Conservation (phyloP, 306 rosid species). For the Luffa acutangula region DNA sequence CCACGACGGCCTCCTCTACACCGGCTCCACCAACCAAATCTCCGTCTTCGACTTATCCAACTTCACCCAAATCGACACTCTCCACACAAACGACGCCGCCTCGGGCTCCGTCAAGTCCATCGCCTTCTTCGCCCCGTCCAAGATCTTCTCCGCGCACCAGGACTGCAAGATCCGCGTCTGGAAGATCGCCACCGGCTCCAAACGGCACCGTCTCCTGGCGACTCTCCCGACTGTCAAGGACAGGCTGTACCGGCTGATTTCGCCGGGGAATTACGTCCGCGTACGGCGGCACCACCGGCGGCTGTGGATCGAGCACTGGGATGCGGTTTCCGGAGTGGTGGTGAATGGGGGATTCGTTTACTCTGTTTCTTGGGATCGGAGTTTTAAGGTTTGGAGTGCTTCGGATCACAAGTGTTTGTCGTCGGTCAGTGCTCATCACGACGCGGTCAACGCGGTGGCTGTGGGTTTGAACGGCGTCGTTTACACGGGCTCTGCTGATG, state of each 20-base stretch:
- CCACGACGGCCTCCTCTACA: slow-evolving; percentile 48
- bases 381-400: slow-evolving; percentile 46
- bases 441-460: slow-evolving; percentile 45
- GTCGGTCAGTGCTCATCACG: slow-evolving; percentile 52
- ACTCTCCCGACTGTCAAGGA: slow-evolving; percentile 56
- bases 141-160: slow-evolving; percentile 58
- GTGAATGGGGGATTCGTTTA: slow-evolving; percentile 24
- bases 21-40: slow-evolving; percentile 40
- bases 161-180: slow-evolving; percentile 57
- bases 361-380: slow-evolving; percentile 59
- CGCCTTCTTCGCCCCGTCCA: slow-evolving; percentile 26
- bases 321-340: slow-evolving; percentile 38
- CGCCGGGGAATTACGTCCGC: slow-evolving; percentile 29
- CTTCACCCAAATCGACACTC: slow-evolving; percentile 26
- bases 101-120: slow-evolving; percentile 58
- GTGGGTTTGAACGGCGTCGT: slow-evolving; percentile 31
- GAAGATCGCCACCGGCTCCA: slow-evolving; percentile 16
- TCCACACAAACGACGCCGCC: slow-evolving; percentile 19
- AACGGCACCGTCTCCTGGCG: slow-evolving; percentile 31
- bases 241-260: slow-evolving; percentile 28
- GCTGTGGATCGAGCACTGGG: slow-evolving; percentile 58
- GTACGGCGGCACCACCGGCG: slow-evolving; percentile 34
- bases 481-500: slow-evolving; percentile 57
- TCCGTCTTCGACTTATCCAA: slow-evolving; percentile 34
- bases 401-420: slow-evolving; percentile 29